phyloP scores from a whole-genome alignment of 805 yeast genomes.

The Suhomyces sp. region DNA sequence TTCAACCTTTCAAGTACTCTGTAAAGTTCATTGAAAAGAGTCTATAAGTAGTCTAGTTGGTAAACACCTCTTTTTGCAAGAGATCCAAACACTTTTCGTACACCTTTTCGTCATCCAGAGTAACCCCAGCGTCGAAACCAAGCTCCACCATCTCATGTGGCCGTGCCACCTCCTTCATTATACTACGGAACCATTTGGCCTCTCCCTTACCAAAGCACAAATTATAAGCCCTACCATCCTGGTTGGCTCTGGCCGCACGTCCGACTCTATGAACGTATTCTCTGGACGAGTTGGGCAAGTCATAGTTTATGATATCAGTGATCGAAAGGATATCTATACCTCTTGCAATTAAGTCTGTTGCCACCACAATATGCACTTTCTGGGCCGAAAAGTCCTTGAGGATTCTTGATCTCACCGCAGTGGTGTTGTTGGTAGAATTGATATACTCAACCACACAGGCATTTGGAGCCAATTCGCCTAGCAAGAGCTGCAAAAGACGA shows the following conservation, averaged over 20 bases:
- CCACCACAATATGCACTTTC: constrained; percentile 54
- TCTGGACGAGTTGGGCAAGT: constrained; percentile 80
- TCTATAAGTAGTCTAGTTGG: not conserved
- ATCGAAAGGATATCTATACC: constrained; percentile 81
- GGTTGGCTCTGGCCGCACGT: constrained; percentile 93
- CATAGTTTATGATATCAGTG: constrained; percentile 81
- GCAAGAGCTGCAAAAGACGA: constrained; percentile 50
- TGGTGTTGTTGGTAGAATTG: constrained; percentile 55
- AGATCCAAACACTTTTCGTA: constrained; percentile 26
- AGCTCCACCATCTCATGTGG: constrained; percentile 18
- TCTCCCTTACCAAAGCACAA: constrained; percentile 80
- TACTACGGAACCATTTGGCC: constrained; percentile 54
- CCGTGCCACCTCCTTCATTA: constrained; percentile 50
- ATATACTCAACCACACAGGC: constrained; percentile 40
- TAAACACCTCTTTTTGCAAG: constrained; percentile 18
- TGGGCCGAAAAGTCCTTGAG: constrained; percentile 59
- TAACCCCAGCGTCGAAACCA: constrained; percentile 20
- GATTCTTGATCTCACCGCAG: constrained; percentile 49
- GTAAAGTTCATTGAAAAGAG: too few species aligned
- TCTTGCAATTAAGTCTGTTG: constrained; percentile 93
- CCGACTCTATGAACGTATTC: constrained; percentile 97
- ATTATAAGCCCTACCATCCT: constrained; percentile 70
- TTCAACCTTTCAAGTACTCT: too few species aligned
- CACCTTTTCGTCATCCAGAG: constrained; percentile 20
- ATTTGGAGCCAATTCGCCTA: constrained; percentile 18